Evolutionary conservation across 2,329 filamentous ascomycete genomes (phyloP).

Genomic region (Ophiocordyceps polyrhachis-furcata): DNA sequence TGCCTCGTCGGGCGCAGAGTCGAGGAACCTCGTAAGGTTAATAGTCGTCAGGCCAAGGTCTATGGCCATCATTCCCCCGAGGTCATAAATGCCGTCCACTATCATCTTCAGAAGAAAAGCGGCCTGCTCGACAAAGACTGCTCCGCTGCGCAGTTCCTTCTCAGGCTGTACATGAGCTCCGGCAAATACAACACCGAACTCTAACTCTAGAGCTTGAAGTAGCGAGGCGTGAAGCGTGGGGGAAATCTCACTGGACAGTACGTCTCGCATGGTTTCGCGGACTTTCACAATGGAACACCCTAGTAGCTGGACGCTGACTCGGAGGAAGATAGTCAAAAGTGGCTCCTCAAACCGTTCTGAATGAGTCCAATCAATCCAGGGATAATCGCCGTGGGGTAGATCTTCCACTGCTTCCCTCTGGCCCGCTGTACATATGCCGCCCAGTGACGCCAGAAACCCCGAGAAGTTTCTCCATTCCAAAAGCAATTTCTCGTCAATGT

Average conservation of each 20-base stretch:
- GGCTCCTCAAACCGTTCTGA: slow-evolving; percentile 42
- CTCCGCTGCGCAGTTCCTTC: slow-evolving; percentile 31
- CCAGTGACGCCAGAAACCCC: slow-evolving; percentile 47
- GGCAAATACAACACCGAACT: slow-evolving; percentile 44
- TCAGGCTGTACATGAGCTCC: slow-evolving; percentile 26
- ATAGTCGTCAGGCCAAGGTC: slow-evolving; percentile 40
- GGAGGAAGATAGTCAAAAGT: slow-evolving; percentile 39
- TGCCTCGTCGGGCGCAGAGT: slow-evolving; percentile 34
- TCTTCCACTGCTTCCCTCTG: slow-evolving; percentile 39
- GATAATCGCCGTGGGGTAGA: slow-evolving; percentile 32
- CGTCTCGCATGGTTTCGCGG: slow-evolving; percentile 47
- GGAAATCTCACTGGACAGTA: slow-evolving; percentile 46
- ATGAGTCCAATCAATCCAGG: slow-evolving; percentile 45
- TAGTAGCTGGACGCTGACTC: slow-evolving; percentile 44
- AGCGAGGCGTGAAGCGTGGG: slow-evolving; percentile 41
- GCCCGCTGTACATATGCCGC: slow-evolving; percentile 45
- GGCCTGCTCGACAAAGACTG: slow-evolving; percentile 49
- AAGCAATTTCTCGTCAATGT: slow-evolving; percentile 33
- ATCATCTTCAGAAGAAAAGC: slow-evolving; percentile 43
- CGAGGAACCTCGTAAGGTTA: slow-evolving; percentile 48
- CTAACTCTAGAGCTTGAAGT: slow-evolving; percentile 45
- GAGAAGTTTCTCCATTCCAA: slow-evolving; percentile 52
- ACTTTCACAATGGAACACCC: slow-evolving; percentile 45
- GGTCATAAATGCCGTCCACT: slow-evolving; percentile 41
- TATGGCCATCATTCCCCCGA: slow-evolving; percentile 37